These are phyloP conservation scores for Catharanthus roseus DNA, from an alignment of 257 asterid species.

Conservation along the genomic window DNA sequence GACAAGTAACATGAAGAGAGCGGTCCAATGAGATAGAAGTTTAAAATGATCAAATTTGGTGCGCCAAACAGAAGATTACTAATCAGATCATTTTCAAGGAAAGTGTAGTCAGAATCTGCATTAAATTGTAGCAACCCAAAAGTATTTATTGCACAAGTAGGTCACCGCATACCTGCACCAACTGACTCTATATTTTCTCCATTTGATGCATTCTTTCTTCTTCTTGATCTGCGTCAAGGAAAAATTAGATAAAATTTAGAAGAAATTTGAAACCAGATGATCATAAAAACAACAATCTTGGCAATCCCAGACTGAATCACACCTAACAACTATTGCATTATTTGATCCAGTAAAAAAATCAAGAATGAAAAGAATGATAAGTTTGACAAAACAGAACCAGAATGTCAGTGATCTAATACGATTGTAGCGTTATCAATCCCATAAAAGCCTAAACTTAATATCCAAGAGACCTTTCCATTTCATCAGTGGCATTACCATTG, in stretches of 20 bases:
- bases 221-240: slow-evolving; percentile 58
- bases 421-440: background rate
- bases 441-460: background rate
- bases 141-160: background rate
- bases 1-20: background rate
- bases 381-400: background rate
- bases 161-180: slow-evolving; percentile 42
- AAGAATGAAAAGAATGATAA: background rate
- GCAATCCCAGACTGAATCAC: background rate
- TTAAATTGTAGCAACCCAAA: background rate
- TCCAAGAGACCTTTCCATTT: background rate
- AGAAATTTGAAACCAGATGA: background rate
- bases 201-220: slow-evolving; percentile 67
- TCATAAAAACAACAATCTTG: background rate
- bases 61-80: background rate
- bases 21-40: background rate
- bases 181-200: slow-evolving; percentile 67
- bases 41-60: background rate
- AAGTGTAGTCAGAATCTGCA: background rate
- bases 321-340: background rate
- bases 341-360: background rate
- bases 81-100: background rate
- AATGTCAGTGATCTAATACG: background rate
- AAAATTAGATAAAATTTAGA: background rate
- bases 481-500: background rate